Evolutionary conservation across 495 filamentous ascomycete species (phyloP), one percentile per base, ranked within the genome.

Genomic region (Copromyces sp.): DNA sequence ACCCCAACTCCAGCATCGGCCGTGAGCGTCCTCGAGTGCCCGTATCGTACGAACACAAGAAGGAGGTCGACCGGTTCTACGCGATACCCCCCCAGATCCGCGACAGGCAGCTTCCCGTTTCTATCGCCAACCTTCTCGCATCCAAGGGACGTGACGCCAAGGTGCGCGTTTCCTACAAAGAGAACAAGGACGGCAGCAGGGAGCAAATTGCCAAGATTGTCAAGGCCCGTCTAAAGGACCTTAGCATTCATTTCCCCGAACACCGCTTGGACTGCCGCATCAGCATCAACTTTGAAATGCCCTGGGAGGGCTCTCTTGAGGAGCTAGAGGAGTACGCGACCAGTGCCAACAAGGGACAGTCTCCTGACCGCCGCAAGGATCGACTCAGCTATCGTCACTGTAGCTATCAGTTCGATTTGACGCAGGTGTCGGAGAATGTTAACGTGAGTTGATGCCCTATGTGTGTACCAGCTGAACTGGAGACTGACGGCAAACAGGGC

Each of bases 261-360:
- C 87, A 85, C 16, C 84, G 86, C 4, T 89, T 97, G 59, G 95
- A 97, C 79, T 96, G 91, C 83, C 90, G 95, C 29, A 89, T 98
- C 74, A 94, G 92, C 74, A 87, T 97, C 75, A 97, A 94, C 76
- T 84, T 97, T 7, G 95, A 98, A 87, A 93, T 93, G 89, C 87
- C 89, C 68, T 95, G 90, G 81, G 86, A 90, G n/a, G 92, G 93
- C 1, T 85, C 92, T 17, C 74, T 90, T 12, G 80, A 86, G 71
- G 83, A 87, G 65, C 82, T 93, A 2, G 81, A 85, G 68, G 73
- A 79, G 78, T 41, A 82, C 74, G 59, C 71, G 3, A 70, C 72
- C 9, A 73, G 71, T 32, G 77, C 79, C 44, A 80, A 80, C 53
- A 80, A 82, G 7, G 84, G 86, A 70, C 82, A 84, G 7, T 75